phyloP scores from a whole-genome alignment of 2,329 filamentous ascomycete genomes.

The Thielaviopsis musarum region DNA sequence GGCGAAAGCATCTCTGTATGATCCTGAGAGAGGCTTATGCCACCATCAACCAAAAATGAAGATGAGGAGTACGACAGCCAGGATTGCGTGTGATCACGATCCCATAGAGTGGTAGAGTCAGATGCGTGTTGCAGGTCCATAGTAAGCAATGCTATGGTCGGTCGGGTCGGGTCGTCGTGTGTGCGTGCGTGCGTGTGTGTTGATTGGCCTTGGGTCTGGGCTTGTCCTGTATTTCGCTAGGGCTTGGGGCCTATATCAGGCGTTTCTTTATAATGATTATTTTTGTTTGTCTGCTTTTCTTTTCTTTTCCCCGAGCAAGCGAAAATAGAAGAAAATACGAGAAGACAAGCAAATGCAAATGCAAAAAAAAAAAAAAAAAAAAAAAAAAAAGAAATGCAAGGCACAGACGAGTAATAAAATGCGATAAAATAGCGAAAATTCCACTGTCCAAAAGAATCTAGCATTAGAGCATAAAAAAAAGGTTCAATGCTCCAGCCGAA shows the following conservation, averaged over 20 bases:
- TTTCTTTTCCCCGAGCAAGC: too few relatives aligned
- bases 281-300: not conserved
- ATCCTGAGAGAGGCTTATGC: not conserved
- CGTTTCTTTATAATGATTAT: not conserved
- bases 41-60: not conserved
- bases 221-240: not conserved
- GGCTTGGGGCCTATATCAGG: not conserved
- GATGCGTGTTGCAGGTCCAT: not conserved
- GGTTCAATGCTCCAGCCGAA: too few relatives aligned
- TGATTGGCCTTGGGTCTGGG: not conserved
- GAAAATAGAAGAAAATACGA: not conserved
- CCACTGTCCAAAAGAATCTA: too few relatives aligned
- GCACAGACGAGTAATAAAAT: not conserved
- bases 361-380: not conserved
- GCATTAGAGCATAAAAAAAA: too few relatives aligned
- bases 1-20: not conserved
- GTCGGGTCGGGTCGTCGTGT: too few relatives aligned
- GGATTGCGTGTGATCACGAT: not conserved
- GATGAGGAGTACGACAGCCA: not conserved
- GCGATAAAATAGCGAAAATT: too few relatives aligned
- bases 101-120: not conserved
- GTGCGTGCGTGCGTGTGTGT: too few relatives aligned
- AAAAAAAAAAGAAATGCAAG: not conserved
- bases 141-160: not conserved
- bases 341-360: not conserved